phyloP scores from a whole-genome alignment of 192 early-diverging fungal genomes.

The Gaertneriomyces sp. region DNA sequence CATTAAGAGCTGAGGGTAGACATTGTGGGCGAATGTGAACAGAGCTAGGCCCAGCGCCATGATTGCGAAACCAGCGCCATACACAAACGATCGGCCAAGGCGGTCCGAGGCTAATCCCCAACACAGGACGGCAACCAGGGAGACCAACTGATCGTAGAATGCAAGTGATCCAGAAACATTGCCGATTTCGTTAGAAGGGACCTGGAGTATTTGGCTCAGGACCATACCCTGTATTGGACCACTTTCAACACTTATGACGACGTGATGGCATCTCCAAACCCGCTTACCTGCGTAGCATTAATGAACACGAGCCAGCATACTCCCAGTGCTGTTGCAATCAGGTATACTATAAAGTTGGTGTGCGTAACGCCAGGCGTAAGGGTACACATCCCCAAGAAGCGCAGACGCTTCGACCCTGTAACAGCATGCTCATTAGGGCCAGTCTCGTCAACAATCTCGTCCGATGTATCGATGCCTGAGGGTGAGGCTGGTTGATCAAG shows the following conservation, averaged over 20 bases:
- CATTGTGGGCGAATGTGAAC: conserved; percentile 50
- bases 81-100: conserved; percentile 54
- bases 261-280: neutral
- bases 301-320: conserved; percentile 51
- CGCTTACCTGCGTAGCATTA: conserved; percentile 34
- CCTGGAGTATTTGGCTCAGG: conserved; percentile 34
- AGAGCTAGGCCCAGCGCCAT: conserved; percentile 50
- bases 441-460: too few species aligned
- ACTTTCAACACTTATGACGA: neutral
- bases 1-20: conserved; percentile 59
- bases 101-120: conserved; percentile 65
- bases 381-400: conserved; percentile 15
- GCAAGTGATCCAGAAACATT: conserved; percentile 51
- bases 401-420: neutral
- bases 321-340: conserved; percentile 32
- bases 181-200: conserved; percentile 35
- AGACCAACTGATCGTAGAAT: conserved; percentile 63
- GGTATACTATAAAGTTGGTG: conserved; percentile 28
- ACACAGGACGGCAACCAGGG: conserved; percentile 48
- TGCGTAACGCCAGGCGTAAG: conserved; percentile 11
- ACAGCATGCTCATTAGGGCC: too few species aligned
- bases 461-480: too few species aligned
- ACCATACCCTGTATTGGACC: conserved; percentile 31
- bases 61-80: conserved; percentile 44
- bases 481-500: too few species aligned